phyloP scores from a whole-genome alignment of 345 rosid species.

The Eucalyptus caleyi region DNA sequence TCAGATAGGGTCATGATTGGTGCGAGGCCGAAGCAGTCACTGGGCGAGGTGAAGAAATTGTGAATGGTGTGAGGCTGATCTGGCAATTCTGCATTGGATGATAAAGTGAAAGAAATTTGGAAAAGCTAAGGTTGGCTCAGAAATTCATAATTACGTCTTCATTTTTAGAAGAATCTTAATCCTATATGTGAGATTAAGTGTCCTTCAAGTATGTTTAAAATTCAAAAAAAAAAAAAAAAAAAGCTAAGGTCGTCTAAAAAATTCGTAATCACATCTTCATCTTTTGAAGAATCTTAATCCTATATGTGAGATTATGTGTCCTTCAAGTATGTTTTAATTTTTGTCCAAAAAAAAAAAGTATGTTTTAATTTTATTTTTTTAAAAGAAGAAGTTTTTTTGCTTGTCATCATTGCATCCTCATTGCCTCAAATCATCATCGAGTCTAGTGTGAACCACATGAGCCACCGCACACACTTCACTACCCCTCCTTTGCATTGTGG shows the following conservation, averaged over 20 bases:
- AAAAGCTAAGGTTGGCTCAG: background rate
- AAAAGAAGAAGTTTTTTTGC: background rate
- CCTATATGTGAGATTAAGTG: background rate
- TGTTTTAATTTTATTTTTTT: background rate
- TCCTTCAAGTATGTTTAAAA: background rate
- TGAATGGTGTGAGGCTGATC: background rate
- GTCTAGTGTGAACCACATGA: background rate
- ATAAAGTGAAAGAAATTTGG: background rate
- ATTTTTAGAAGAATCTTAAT: background rate
- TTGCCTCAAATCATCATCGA: background rate
- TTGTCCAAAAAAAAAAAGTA: too few species aligned
- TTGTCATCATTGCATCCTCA: background rate
- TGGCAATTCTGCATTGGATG: background rate
- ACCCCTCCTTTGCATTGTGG: background rate
- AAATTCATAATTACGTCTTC: background rate
- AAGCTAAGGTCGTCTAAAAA: background rate
- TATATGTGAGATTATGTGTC: background rate
- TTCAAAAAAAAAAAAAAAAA: background rate
- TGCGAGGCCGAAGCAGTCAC: background rate
- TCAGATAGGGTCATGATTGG: background rate
- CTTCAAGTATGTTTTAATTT: background rate
- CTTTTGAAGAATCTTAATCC: background rate
- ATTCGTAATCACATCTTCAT: background rate
- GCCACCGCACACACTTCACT: background rate
- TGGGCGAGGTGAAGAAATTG: background rate